Conservation (phyloP, 306 rosid species). For the Parietaria judaica region DNA sequence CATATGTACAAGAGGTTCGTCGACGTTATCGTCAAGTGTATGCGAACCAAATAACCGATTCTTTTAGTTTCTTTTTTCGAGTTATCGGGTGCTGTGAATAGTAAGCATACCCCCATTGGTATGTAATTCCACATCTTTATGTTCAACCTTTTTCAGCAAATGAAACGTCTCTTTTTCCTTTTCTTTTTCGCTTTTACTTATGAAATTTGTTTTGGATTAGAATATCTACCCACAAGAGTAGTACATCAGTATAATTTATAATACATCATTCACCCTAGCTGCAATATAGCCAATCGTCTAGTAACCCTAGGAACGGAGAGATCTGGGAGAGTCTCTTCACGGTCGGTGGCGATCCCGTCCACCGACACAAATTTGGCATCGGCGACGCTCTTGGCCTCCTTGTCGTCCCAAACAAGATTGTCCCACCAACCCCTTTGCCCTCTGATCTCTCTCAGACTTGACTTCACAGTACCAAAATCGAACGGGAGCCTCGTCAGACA, state of each 20-base stretch:
- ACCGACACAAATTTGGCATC: constrained; percentile 2
- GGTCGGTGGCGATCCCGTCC: background rate
- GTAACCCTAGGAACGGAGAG: constrained; percentile 1
- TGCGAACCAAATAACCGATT: constrained; percentile 49
- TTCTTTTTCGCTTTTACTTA: background rate
- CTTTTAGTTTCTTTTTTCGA: constrained; percentile 25
- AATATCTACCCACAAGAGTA: too few relatives aligned
- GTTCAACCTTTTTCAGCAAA: background rate
- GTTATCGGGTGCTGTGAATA: constrained; percentile 13
- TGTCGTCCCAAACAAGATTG: constrained; percentile 11
- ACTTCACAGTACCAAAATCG: constrained; percentile 4
- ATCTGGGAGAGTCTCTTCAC: background rate
- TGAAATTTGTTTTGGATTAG: too few relatives aligned
- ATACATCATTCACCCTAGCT: too few relatives aligned
- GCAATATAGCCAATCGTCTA: too few relatives aligned
- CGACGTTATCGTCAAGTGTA: constrained; percentile 61
- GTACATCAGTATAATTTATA: too few relatives aligned
- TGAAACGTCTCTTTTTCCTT: background rate
- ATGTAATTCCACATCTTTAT: background rate
- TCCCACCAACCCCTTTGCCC: constrained; percentile 14
- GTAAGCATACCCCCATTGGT: background rate
- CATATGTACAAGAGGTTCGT: constrained; percentile 76
- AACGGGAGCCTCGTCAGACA: constrained; percentile 5
- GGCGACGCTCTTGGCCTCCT: background rate
- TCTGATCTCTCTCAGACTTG: constrained; percentile 7